A percentile compares a stretch with the other conserved stretches of the same genome.
phyloP scores from a whole-genome alignment of 306 rosid species.

The Dalbergia oliveri region DNA sequence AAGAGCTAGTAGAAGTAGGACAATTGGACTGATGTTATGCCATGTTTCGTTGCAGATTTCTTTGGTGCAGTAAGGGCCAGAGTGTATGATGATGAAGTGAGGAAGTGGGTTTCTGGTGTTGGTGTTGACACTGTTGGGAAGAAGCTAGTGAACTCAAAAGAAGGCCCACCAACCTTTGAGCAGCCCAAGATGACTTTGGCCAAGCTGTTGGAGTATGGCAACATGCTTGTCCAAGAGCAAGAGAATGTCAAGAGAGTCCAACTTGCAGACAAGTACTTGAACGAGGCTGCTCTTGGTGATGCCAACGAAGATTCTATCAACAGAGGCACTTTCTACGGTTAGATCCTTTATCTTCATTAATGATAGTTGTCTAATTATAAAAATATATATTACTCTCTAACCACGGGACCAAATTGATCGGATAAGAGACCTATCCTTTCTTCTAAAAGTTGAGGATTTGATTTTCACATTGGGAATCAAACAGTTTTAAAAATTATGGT shows the following conservation, averaged over 20 bases:
- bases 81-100: constrained; percentile 82
- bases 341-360: constrained; percentile 38
- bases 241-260: constrained; percentile 88
- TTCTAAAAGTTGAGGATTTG: no score
- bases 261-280: constrained; percentile 78
- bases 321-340: constrained; percentile 69
- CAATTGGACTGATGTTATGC: constrained; percentile 5
- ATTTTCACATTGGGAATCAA: no score
- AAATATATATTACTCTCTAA: no score
- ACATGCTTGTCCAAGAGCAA: constrained; percentile 80
- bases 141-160: constrained; percentile 83
- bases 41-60: constrained; percentile 60
- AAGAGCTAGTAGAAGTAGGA: not conserved
- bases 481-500: no score
- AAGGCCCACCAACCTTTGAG: constrained; percentile 76
- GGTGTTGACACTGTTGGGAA: constrained; percentile 62
- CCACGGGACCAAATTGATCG: no score
- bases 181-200: constrained; percentile 68
- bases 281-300: constrained; percentile 82
- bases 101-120: constrained; percentile 65
- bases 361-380: no score
- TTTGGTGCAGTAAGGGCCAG: constrained; percentile 81
- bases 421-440: no score
- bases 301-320: constrained; percentile 70
- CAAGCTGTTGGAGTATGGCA: constrained; percentile 74